These are phyloP conservation scores for Codiaeum variegatum DNA, from an alignment of 441 rosid genomes.

Conservation along the genomic window DNA sequence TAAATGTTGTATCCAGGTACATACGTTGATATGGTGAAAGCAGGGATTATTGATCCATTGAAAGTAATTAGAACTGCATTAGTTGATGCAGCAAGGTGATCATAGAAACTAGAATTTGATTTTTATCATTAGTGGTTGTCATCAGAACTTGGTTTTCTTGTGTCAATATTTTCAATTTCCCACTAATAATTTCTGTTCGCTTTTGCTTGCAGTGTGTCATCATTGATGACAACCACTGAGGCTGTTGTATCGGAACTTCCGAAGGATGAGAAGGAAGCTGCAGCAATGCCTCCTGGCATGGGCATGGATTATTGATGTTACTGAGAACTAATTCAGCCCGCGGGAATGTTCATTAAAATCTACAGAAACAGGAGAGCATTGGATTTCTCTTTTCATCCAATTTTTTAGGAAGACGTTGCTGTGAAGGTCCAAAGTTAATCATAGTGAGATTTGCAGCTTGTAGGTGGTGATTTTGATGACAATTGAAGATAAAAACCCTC, in stretches of 20 bases:
- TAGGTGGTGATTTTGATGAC: slow-evolving; percentile 21
- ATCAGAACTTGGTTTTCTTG: neutral
- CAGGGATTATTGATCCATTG: slow-evolving; percentile 81
- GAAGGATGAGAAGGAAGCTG: slow-evolving; percentile 59
- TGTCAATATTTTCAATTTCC: neutral
- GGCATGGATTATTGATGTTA: slow-evolving; percentile 59
- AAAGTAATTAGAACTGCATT: slow-evolving; percentile 87
- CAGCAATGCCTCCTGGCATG: slow-evolving; percentile 55
- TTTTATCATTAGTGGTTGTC: neutral
- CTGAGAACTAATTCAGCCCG: neutral
- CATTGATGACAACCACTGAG: slow-evolving; percentile 86
- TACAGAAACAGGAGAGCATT: neutral
- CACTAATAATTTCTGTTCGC: neutral
- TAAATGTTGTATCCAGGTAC: slow-evolving; percentile 40
- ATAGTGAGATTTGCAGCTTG: slow-evolving; percentile 17
- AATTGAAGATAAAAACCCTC: slow-evolving; percentile 1
- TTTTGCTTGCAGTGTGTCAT: slow-evolving; percentile 54
- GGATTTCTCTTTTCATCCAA: neutral
- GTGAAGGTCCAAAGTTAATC: slow-evolving; percentile 21
- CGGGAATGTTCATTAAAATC: neutral
- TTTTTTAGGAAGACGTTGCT: neutral
- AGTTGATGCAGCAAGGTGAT: slow-evolving; percentile 85
- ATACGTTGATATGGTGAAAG: slow-evolving; percentile 84
- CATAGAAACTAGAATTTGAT: neutral
- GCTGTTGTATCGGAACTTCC: slow-evolving; percentile 76